Conservation (phyloP, 1,139 yeast genomes). For the Hemisphaericaspora xylofermentans region DNA sequence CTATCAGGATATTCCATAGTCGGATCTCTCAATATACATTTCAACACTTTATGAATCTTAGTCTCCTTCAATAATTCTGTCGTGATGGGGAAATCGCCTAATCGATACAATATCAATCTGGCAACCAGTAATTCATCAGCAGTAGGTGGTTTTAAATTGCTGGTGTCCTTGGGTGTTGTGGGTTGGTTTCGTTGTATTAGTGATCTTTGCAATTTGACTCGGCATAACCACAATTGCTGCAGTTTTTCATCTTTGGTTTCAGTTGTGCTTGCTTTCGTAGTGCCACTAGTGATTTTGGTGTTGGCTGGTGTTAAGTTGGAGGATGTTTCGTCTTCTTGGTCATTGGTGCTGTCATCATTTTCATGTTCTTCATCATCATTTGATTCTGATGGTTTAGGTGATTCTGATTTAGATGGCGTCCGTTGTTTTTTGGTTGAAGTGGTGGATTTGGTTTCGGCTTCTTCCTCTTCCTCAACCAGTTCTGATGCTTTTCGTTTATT, state of each 20-base stretch:
- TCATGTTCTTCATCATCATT: conserved; percentile 10
- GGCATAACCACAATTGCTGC: conserved; percentile 49
- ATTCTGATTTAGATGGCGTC: conserved; percentile 3
- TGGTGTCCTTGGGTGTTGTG: conserved; percentile 35
- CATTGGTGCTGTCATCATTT: no score
- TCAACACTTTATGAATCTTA: conserved; percentile 53
- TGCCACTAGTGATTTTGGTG: no score
- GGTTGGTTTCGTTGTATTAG: conserved; percentile 47
- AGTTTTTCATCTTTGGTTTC: conserved; percentile 38
- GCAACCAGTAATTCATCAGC: conserved; percentile 57
- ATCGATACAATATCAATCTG: conserved; percentile 51
- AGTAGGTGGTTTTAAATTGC: conserved; percentile 39
- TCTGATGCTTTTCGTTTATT: conserved; percentile 3
- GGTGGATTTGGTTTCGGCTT: conserved; percentile 18
- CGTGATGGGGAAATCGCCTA: conserved; percentile 50
- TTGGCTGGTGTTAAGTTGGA: conserved; percentile 8
- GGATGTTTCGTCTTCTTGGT: no score
- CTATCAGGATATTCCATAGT: conserved; percentile 46
- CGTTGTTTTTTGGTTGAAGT: conserved; percentile 10
- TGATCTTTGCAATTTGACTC: conserved; percentile 46
- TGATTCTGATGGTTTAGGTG: conserved; percentile 8
- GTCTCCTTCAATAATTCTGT: conserved; percentile 54
- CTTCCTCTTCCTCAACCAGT: conserved; percentile 10
- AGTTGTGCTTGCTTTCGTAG: conserved; percentile 10
- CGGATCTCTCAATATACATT: conserved; percentile 44